These are phyloP conservation scores for Misopates orontium DNA, from an alignment of 257 asterid genomes.

Conservation along the genomic window DNA sequence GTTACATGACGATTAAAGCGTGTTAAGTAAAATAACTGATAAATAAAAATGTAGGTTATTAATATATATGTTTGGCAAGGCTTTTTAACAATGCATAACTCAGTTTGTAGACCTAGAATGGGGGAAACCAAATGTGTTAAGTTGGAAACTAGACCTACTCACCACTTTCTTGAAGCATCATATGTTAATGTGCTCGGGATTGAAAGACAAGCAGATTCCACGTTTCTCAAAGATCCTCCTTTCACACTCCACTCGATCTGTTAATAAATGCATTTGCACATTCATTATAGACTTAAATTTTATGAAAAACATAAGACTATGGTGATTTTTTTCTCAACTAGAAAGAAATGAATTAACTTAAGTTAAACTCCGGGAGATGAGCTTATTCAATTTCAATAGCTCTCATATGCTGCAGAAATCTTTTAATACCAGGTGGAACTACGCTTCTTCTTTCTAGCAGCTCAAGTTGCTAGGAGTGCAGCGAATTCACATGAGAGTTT, in stretches of 20 bases:
- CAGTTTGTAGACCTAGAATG: slow-evolving; percentile 20
- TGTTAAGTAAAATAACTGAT: slow-evolving; percentile 19
- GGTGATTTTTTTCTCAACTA: background rate
- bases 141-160: slow-evolving; percentile 27
- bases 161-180: slow-evolving; percentile 87
- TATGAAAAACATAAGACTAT: slow-evolving; percentile 3
- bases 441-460: slow-evolving; percentile 4
- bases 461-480: slow-evolving; percentile 12
- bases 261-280: slow-evolving; percentile 18
- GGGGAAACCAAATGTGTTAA: slow-evolving; percentile 4
- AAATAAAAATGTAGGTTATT: background rate
- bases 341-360: background rate
- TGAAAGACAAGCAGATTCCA: slow-evolving; percentile 88
- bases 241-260: slow-evolving; percentile 97
- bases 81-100: slow-evolving; percentile 21
- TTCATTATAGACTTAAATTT: slow-evolving; percentile 12
- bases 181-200: slow-evolving; percentile 81
- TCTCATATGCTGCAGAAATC: background rate
- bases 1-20: slow-evolving; percentile 26
- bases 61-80: background rate
- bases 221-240: slow-evolving; percentile 85
- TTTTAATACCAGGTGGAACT: background rate
- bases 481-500: background rate
- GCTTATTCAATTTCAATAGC: slow-evolving; percentile 2
- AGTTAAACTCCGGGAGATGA: background rate